Percentiles rank a stretch among this genome's conserved stretches.
phyloP scores from a whole-genome alignment of 176 grass and related monocot species.

The Thinopyrum elongatum region DNA sequence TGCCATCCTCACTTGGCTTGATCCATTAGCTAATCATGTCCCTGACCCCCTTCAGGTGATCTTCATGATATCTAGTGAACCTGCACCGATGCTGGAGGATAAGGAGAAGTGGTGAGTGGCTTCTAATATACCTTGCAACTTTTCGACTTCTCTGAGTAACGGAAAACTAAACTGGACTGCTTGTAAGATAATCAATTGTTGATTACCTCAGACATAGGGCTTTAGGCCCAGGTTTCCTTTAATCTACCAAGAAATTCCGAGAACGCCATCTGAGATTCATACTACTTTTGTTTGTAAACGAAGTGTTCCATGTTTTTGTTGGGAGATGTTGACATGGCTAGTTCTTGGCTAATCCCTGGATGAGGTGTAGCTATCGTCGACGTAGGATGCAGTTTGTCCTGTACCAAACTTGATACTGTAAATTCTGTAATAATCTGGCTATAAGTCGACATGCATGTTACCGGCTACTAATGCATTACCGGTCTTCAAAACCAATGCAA shows the following conservation, averaged over 20 bases:
- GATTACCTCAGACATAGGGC: not conserved
- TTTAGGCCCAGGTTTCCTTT: conserved; percentile 11
- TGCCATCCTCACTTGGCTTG: conserved; percentile 17
- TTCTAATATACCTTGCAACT: conserved; percentile 10
- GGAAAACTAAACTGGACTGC: not conserved
- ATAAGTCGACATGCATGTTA: not conserved
- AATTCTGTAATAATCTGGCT: not conserved
- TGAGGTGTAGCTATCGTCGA: not conserved
- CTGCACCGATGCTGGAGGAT: conserved; percentile 98
- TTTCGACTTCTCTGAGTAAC: conserved; percentile 16
- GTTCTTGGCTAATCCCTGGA: not conserved
- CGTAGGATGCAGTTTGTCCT: not conserved
- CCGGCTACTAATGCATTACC: conserved; percentile 16
- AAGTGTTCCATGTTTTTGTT: not conserved
- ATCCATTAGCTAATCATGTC: not conserved
- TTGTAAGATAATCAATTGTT: not conserved
- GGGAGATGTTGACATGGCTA: not conserved
- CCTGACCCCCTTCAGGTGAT: conserved; percentile 56
- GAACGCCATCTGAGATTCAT: not conserved
- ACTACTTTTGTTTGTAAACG: conserved; percentile 1
- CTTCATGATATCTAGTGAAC: conserved; percentile 99
- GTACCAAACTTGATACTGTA: not conserved
- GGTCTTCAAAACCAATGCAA: not conserved
- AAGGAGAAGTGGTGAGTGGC: conserved; percentile 90
- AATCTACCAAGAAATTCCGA: conserved; percentile 7